Evolutionary conservation across 2,329 filamentous ascomycete genomes (phyloP).

Genomic region (Colletotrichum sp.): DNA sequence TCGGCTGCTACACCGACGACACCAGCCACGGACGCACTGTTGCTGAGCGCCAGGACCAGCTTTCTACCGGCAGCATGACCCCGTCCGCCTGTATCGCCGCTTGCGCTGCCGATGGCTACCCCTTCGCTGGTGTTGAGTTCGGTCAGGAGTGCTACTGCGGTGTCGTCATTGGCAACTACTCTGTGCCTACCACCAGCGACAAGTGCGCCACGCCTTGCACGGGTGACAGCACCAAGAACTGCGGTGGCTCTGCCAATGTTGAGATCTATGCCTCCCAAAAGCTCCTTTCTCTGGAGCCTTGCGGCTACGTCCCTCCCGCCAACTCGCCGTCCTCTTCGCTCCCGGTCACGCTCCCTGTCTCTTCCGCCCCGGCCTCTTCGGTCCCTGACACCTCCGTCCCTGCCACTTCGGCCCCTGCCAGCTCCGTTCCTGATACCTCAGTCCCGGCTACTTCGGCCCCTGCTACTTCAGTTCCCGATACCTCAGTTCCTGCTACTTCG

Average conservation of each 20-base stretch:
- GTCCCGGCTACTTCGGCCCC: background rate
- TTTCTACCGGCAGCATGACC: conserved; percentile 43
- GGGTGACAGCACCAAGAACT: conserved; percentile 47
- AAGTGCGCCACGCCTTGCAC: conserved; percentile 58
- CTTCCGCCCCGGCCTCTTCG: background rate
- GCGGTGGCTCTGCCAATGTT: conserved; percentile 48
- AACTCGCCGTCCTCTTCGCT: conserved; percentile 18
- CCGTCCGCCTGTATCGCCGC: conserved; percentile 46
- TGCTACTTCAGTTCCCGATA: conserved; percentile 2
- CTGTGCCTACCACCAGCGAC: conserved; percentile 34
- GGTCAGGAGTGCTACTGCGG: conserved; percentile 53
- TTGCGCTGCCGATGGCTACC: conserved; percentile 49
- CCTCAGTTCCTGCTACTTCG: conserved; percentile 14
- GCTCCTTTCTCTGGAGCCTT: conserved; percentile 56
- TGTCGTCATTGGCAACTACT: conserved; percentile 56
- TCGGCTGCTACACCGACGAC: conserved; percentile 66
- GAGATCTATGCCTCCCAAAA: conserved; percentile 54
- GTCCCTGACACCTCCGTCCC: background rate
- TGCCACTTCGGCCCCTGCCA: background rate
- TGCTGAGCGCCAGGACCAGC: conserved; percentile 43
- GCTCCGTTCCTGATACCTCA: background rate
- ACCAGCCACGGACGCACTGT: conserved; percentile 48
- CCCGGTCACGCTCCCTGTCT: conserved; percentile 22
- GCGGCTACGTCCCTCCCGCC: conserved; percentile 39
- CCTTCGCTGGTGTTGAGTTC: conserved; percentile 54